phyloP scores from a whole-genome alignment of 257 asterid genomes.

The Solanum virginianum region DNA sequence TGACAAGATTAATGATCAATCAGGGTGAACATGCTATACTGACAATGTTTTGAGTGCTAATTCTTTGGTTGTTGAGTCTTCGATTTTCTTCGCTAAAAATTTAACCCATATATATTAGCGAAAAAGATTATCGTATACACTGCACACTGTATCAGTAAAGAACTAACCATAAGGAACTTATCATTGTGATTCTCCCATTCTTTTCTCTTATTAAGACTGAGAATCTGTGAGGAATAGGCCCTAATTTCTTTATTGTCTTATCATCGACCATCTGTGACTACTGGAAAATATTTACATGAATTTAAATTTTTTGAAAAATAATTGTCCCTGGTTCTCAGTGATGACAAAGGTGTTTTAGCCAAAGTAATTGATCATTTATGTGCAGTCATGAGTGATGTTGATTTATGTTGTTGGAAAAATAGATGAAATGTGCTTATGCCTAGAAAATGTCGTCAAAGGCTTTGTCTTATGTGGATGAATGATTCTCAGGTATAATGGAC shows the following conservation, averaged over 20 bases:
- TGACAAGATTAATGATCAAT: slow-evolving; percentile 42
- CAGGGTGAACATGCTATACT: slow-evolving; percentile 24
- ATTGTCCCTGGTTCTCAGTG: slow-evolving; percentile 28
- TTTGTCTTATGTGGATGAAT: not conserved
- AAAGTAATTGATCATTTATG: not conserved
- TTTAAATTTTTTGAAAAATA: not conserved
- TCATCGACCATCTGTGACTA: not conserved
- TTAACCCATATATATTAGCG: not conserved
- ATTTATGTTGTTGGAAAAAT: not conserved
- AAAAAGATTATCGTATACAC: not conserved
- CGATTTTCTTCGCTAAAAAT: not conserved
- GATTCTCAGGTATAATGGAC: slow-evolving; percentile 37
- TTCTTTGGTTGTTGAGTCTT: not conserved
- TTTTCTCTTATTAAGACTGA: not conserved
- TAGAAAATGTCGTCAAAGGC: slow-evolving; percentile 30
- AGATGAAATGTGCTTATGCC: not conserved
- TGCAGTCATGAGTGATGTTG: not conserved
- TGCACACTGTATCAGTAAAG: not conserved
- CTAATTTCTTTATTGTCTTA: not conserved
- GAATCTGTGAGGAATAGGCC: not conserved
- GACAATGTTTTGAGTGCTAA: not conserved
- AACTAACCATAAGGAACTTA: not conserved
- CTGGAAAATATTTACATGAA: not conserved
- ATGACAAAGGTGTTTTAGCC: slow-evolving; percentile 26
- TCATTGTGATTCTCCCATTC: not conserved